Evolutionary conservation across 805 yeast genomes (phyloP).

Genomic region (Nakazawaea laoshanensis): DNA sequence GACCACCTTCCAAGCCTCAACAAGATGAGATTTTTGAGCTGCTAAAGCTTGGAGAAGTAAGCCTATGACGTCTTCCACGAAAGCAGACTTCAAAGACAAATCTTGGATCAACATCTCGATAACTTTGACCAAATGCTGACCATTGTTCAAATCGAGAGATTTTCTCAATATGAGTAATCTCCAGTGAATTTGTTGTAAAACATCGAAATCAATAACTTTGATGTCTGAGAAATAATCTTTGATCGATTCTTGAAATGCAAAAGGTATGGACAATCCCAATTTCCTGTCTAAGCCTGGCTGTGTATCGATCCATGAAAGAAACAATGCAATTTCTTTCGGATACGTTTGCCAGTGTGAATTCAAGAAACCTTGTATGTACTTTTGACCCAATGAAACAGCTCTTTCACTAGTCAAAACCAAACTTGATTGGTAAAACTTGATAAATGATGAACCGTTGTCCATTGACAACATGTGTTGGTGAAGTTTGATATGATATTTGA

Average conservation of each 20-base stretch:
- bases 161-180: conserved; percentile 33
- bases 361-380: conserved; percentile 40
- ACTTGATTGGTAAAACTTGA: conserved; percentile 39
- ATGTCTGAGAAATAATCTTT: conserved; percentile 16
- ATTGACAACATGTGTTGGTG: conserved; percentile 30
- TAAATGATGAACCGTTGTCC: conserved; percentile 27
- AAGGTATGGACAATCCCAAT: conserved; percentile 19
- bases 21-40: conserved; percentile 14
- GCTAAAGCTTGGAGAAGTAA: conserved; percentile 26
- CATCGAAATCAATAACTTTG: conserved; percentile 5
- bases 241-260: conserved; percentile 22
- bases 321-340: conserved; percentile 29
- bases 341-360: conserved; percentile 29
- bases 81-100: conserved; percentile 13
- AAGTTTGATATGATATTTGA: conserved; percentile 35
- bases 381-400: conserved; percentile 33
- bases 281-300: conserved; percentile 11
- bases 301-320: conserved; percentile 29
- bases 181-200: conserved; percentile 39
- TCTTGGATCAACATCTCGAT: conserved; percentile 11
- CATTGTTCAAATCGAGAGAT: conserved; percentile 21
- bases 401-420: conserved; percentile 34
- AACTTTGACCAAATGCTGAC: conserved; percentile 15
- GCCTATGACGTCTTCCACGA: conserved; percentile 34
- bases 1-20: conserved; percentile 14